Base-by-base conservation (phyloP, 805 yeast species). In the Torulaspora franciscae region DNA sequence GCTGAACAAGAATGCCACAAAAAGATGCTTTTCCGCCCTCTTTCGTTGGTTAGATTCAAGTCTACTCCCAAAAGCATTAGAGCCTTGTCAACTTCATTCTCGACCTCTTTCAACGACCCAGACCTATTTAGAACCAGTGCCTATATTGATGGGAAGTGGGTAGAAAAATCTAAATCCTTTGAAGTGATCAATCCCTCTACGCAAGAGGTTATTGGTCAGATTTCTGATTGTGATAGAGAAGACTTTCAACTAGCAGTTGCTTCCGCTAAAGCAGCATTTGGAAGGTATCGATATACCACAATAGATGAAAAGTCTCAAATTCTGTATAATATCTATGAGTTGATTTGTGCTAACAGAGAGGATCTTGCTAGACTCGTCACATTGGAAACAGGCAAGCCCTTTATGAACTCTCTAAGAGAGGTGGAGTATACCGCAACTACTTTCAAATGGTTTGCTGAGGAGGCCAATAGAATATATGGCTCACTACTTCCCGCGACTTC, bases 351-450 rank as follows among this genome's bases (percentile, higher is more conserved):
- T 59, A 73, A 89, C 62, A 75, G 80, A 45, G 90, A 85, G 49
- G 68, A 80, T 36, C 71, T 89, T 41, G 89, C 96, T 28, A 73
- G 81, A 43, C 81, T 89, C 58, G 96, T 90, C 70, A 75, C 95
- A 19, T 71, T 83, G 59, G 96, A 89, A 69, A 86, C 88, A 61
- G 97, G 97, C 69, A 89, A 89, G 71, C 81, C 95, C 30, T 69
- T 83, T 50, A 66, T 72, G 40, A 78, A 83, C 63, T 77, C 93
- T 22, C 70, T 77, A 55, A 89, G 85, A 50, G 96, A 89, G 62
- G 81, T 90, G 48, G 79, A 73, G 27, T 76, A 83, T 48, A 79
- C 83, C 51, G 76, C 85, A 30, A 74, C 74, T 52, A 84, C 83
- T 64, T 71, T 87, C 64, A 80, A 93, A 70, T 82, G 89, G 57